A percentile compares a stretch with the other conserved stretches of the same genome.
phyloP scores from a whole-genome alignment of 768 basidiomycete species.

The Dacryopinax spathularia region DNA sequence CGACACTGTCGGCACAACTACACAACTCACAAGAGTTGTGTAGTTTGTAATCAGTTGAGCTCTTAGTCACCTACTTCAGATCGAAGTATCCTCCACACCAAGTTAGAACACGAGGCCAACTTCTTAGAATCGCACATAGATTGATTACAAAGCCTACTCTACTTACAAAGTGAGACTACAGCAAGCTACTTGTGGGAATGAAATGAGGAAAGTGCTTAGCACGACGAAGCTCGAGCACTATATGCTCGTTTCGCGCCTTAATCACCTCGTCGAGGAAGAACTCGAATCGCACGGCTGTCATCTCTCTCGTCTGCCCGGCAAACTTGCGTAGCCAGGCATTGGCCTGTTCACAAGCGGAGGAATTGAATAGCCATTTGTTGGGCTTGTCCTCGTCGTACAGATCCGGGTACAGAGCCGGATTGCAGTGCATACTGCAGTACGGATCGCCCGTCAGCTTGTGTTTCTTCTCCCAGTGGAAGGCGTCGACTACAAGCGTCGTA shows the following conservation, averaged over 20 bases:
- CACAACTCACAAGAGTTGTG: too few species aligned
- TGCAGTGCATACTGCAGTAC: slow-evolving; percentile 21
- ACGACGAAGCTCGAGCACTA: too few species aligned
- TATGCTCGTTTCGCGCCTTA: slow-evolving; percentile 14
- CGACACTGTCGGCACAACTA: too few species aligned
- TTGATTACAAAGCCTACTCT: too few species aligned
- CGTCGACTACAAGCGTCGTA: slow-evolving; percentile 22
- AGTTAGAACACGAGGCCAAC: too few species aligned
- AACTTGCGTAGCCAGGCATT: slow-evolving; percentile 29
- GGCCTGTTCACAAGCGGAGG: slow-evolving; percentile 25
- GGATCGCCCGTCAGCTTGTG: slow-evolving; percentile 21
- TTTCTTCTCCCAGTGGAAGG: slow-evolving; percentile 29
- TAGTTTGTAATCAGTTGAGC: too few species aligned
- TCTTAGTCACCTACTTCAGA: too few species aligned
- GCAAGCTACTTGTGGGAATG: too few species aligned
- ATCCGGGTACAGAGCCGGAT: slow-evolving; percentile 20
- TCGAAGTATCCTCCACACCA: too few species aligned
- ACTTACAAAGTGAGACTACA: too few species aligned
- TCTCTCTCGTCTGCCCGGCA: slow-evolving; percentile 21
- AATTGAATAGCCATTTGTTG: slow-evolving; percentile 26
- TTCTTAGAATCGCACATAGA: too few species aligned
- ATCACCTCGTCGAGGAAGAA: slow-evolving; percentile 32
- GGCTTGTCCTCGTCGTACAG: slow-evolving; percentile 14
- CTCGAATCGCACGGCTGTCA: slow-evolving; percentile 21
- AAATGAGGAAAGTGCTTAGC: too few species aligned